These are phyloP conservation scores for Mycena chlorophos DNA, from an alignment of 768 basidiomycete genomes.

Conservation along the genomic window DNA sequence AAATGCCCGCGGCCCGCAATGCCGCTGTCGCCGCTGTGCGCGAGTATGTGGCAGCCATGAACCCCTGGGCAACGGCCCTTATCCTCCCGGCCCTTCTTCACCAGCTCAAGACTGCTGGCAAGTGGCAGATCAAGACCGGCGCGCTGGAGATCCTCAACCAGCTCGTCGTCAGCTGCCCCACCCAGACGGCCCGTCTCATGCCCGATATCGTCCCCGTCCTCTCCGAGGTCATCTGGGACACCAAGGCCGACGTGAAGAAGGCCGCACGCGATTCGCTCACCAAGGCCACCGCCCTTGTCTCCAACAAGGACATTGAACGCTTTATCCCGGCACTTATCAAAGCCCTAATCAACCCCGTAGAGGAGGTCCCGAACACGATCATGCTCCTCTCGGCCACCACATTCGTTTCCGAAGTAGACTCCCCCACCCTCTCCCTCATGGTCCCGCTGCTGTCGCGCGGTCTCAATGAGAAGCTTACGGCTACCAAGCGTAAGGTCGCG, in stretches of 20 bases:
- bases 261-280: conserved; percentile 92
- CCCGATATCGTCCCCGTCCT: conserved; percentile 95
- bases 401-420: conserved; percentile 99
- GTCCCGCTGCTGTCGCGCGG: conserved; percentile 94
- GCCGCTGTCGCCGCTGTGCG: conserved; percentile 84
- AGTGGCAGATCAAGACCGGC: conserved; percentile 96
- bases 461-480: conserved; percentile 90
- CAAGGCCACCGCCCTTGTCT: conserved; percentile 90
- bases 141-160: conserved; percentile 80
- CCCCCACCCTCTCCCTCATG: conserved; percentile 95
- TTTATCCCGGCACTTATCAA: conserved; percentile 98
- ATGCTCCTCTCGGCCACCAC: conserved; percentile 95
- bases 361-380: conserved; percentile 97
- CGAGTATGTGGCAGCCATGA: conserved; percentile 73
- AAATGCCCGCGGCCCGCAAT: conserved; percentile 83
- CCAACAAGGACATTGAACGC: conserved; percentile 97
- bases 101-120: conserved; percentile 93
- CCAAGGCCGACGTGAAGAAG: conserved; percentile 99
- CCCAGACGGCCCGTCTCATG: conserved; percentile 85
- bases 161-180: conserved; percentile 79
- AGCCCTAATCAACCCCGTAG: conserved; percentile 97
- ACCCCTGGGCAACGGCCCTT: conserved; percentile 83
- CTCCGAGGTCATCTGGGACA: conserved; percentile 96
- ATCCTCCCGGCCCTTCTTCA: conserved; percentile 86
- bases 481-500: conserved; percentile 96